Evolutionary conservation across 208 protist species (phyloP).

Genomic region (Porcisia hertigi): DNA sequence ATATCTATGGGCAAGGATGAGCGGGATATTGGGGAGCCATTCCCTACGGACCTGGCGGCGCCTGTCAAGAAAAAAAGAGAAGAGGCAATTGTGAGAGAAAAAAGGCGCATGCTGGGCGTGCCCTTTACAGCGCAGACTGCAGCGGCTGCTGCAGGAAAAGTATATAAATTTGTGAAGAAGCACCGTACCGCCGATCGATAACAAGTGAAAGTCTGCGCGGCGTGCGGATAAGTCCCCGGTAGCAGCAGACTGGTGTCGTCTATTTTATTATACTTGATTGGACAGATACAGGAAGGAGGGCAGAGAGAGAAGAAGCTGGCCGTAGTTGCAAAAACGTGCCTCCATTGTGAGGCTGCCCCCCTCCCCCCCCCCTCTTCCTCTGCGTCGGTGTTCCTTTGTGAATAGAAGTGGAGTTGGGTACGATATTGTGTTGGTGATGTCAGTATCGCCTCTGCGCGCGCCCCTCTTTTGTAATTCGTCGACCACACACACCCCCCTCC

Average conservation of each 20-base stretch:
- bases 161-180: too few species aligned
- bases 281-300: not conserved
- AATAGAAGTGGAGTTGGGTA: too few species aligned
- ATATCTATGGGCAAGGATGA: conserved; percentile 1
- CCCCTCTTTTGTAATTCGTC: not conserved
- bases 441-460: not conserved
- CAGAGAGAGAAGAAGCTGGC: not conserved
- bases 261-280: not conserved
- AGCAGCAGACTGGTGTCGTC: not conserved
- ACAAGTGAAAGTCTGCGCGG: not conserved
- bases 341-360: not conserved
- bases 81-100: not conserved
- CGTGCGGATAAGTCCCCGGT: not conserved
- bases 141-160: too few species aligned
- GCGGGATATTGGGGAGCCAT: not conserved
- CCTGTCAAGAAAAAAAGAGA: not conserved
- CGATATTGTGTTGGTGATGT: not conserved
- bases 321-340: too few species aligned
- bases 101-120: too few species aligned
- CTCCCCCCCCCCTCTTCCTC: not conserved
- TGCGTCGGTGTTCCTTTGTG: too few species aligned
- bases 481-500: not conserved
- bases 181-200: not conserved
- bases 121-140: too few species aligned
- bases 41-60: too few species aligned